These are phyloP conservation scores for Rubia occidens DNA, from an alignment of 305 asterid genomes.

Conservation along the genomic window DNA sequence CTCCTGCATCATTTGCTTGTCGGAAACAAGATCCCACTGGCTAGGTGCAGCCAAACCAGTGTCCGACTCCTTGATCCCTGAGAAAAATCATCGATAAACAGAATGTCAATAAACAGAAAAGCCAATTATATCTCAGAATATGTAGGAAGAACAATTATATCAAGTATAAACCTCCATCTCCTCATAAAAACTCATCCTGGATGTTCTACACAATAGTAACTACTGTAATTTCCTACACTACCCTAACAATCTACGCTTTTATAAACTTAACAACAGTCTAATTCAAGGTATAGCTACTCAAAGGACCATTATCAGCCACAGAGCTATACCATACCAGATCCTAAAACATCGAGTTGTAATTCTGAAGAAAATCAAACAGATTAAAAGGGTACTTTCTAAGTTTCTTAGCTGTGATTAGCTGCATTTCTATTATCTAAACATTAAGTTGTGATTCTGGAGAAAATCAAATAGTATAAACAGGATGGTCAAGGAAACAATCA, in stretches of 20 bases:
- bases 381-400: not conserved
- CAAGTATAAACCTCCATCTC: not conserved
- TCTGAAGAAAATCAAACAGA: not conserved
- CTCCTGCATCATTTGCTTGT: constrained; percentile 97
- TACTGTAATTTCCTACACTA: not conserved
- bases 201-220: not conserved
- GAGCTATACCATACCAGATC: too few species aligned
- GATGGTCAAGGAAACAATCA: constrained; percentile 10
- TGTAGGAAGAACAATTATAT: not conserved
- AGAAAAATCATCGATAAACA: constrained; percentile 10
- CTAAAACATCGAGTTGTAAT: too few species aligned
- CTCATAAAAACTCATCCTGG: not conserved
- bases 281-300: too few species aligned
- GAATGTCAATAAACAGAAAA: not conserved
- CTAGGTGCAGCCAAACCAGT: constrained; percentile 96
- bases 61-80: constrained; percentile 96
- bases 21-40: constrained; percentile 97
- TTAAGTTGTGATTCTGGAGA: not conserved
- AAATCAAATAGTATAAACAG: not conserved
- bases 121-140: not conserved
- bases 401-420: not conserved
- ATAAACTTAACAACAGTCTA: not conserved
- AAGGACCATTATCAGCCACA: not conserved
- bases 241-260: not conserved
- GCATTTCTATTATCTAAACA: not conserved